Evolutionary conservation across 805 yeast genomes (phyloP).

Genomic region (Candida adriatica): DNA sequence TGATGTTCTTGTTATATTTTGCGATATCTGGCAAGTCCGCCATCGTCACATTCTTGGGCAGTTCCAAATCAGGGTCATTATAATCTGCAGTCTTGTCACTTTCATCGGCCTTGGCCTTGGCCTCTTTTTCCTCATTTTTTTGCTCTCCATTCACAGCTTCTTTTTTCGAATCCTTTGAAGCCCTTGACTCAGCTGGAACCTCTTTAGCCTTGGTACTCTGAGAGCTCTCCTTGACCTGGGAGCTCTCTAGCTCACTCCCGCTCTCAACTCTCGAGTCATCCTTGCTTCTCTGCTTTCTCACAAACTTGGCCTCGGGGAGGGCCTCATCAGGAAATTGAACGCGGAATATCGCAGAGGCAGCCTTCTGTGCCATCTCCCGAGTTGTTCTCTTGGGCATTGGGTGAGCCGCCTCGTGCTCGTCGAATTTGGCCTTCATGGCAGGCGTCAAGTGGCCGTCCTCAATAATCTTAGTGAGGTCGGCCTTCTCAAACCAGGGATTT

Average conservation of each 20-base stretch:
- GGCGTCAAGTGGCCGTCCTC: conserved; percentile 1
- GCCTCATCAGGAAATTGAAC: conserved; percentile 8
- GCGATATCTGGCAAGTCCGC: conserved; percentile 8
- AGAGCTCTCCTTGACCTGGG: too few relatives aligned
- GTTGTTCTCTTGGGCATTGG: conserved; percentile 3
- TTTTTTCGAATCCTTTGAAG: too few relatives aligned
- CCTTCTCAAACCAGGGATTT: background rate
- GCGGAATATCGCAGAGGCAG: conserved; percentile 3
- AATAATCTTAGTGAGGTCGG: background rate
- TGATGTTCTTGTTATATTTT: conserved; percentile 1
- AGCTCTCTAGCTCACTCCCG: too few relatives aligned
- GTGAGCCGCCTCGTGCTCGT: conserved; percentile 4
- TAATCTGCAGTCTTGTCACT: background rate
- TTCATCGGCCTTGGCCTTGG: background rate
- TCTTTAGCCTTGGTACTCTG: too few relatives aligned
- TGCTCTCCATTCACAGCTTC: background rate
- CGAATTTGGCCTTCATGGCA: conserved; percentile 5
- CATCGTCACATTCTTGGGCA: conserved; percentile 4
- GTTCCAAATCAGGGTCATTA: conserved; percentile 1
- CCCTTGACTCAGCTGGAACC: too few relatives aligned
- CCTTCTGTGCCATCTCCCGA: conserved; percentile 3
- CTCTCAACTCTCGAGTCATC: too few relatives aligned
- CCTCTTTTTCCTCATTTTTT: background rate
- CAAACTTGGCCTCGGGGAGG: too few relatives aligned
- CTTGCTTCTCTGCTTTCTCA: too few relatives aligned